phyloP scores from a whole-genome alignment of 148 eudicot species.

The Rhododendron mucronatum region DNA sequence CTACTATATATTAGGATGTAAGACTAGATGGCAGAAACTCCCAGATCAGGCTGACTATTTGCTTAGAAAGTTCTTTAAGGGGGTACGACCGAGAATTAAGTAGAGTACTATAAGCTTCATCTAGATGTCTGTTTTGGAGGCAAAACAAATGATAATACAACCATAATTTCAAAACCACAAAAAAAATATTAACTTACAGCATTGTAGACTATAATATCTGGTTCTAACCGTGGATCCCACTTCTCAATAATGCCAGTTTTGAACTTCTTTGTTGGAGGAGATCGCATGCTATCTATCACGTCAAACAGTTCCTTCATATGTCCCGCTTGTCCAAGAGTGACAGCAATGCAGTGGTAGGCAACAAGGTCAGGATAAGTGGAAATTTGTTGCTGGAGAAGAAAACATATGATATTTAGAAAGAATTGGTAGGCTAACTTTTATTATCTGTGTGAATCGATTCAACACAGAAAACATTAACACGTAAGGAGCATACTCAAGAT shows the following conservation, averaged over 20 bases:
- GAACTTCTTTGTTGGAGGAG: conserved; percentile 65
- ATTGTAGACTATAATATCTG: conserved; percentile 76
- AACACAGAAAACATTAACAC: conserved; percentile 3
- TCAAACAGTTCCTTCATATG: conserved; percentile 88
- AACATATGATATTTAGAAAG: neutral
- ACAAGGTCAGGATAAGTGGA: conserved; percentile 84
- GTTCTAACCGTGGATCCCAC: conserved; percentile 84
- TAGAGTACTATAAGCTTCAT: neutral
- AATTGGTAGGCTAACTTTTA: neutral
- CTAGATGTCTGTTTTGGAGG: neutral
- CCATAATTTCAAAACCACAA: neutral
- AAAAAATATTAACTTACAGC: conserved; percentile 50
- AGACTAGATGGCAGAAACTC: neutral
- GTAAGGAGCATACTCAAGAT: neutral
- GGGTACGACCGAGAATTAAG: neutral
- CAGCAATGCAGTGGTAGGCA: conserved; percentile 78
- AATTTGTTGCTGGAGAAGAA: conserved; percentile 50
- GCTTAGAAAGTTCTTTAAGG: neutral
- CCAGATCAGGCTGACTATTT: neutral
- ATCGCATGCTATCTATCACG: conserved; percentile 83
- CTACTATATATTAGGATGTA: neutral
- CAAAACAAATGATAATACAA: neutral
- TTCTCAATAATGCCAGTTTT: conserved; percentile 44
- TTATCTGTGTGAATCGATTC: neutral
- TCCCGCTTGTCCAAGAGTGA: conserved; percentile 98